Percentiles rank a stretch among this genome's conserved stretches.
Conservation (phyloP, 306 rosid genomes). For the Corylus avellana region DNA sequence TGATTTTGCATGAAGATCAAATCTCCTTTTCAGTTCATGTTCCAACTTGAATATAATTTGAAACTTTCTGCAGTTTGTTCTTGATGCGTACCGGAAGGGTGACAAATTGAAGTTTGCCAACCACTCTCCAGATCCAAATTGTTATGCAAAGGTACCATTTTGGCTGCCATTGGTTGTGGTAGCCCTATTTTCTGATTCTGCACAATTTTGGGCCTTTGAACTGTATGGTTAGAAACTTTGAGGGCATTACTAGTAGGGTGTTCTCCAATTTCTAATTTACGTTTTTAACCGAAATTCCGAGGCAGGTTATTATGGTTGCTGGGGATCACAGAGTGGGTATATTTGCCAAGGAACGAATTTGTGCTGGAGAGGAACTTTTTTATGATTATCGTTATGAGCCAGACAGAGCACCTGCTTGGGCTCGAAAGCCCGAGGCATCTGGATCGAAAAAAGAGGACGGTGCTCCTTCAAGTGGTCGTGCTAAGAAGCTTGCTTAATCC, state of each 20-base stretch:
- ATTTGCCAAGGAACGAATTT: slow-evolving; percentile 93
- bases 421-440: slow-evolving; percentile 83
- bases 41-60: slow-evolving; percentile 2
- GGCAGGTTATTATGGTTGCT: slow-evolving; percentile 97
- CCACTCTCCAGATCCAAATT: slow-evolving; percentile 97
- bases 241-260: slow-evolving; percentile 13
- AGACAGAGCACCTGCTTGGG: slow-evolving; percentile 99
- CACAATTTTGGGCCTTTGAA: not conserved
- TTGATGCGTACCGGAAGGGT: slow-evolving; percentile 96
- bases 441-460: slow-evolving; percentile 87
- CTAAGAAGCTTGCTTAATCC: slow-evolving; percentile 86
- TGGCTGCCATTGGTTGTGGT: not conserved
- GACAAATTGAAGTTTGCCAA: slow-evolving; percentile 97
- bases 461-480: slow-evolving; percentile 93
- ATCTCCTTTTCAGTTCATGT: not conserved
- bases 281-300: slow-evolving; percentile 7
- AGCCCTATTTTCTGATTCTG: slow-evolving; percentile 2
- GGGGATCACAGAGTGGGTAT: slow-evolving; percentile 99
- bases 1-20: not conserved
- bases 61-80: slow-evolving; percentile 75
- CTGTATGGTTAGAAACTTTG: not conserved
- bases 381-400: slow-evolving; percentile 97
- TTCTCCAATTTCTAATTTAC: slow-evolving; percentile 1
- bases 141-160: slow-evolving; percentile 84
- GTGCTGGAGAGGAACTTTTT: slow-evolving; percentile 96